These are phyloP conservation scores for Fusarium domesticum DNA, from an alignment of 2,329 filamentous ascomycete species.

Conservation along the genomic window DNA sequence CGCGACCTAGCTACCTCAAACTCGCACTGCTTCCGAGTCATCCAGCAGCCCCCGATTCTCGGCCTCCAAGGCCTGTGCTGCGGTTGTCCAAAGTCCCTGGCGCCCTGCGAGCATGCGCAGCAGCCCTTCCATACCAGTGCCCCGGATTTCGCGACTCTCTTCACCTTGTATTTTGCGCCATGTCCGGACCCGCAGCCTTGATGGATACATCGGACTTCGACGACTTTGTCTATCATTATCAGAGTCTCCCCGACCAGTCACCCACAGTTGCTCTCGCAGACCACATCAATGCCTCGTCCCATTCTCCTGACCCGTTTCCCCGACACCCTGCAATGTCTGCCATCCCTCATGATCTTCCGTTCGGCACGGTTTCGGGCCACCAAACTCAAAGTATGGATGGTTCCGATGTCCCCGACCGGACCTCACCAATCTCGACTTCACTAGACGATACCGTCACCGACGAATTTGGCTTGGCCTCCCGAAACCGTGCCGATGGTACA, in stretches of 20 bases:
- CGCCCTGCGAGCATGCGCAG: conserved; percentile 32
- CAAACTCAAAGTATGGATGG: conserved; percentile 35
- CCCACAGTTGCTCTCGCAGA: conserved; percentile 39
- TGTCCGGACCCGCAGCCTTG: conserved; percentile 28
- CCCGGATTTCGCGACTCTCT: conserved; percentile 25
- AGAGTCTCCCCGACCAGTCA: conserved; percentile 40
- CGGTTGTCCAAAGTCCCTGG: conserved; percentile 30
- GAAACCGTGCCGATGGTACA: conserved; percentile 49
- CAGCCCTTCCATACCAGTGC: conserved; percentile 26
- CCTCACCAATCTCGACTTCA: conserved; percentile 43
- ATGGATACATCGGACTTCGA: conserved; percentile 50
- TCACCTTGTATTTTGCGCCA: conserved; percentile 20
- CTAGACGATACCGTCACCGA: conserved; percentile 55
- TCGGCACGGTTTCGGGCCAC: conserved; percentile 24
- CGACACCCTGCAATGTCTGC: conserved; percentile 29
- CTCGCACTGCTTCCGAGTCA: conserved; percentile 7
- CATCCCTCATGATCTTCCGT: conserved; percentile 24
- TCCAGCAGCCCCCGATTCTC: conserved; percentile 7
- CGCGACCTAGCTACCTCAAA: conserved; percentile 1
- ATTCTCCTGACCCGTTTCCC: conserved; percentile 35
- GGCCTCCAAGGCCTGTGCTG: conserved; percentile 19
- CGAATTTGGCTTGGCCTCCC: conserved; percentile 54
- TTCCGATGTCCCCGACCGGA: conserved; percentile 46
- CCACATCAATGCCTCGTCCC: conserved; percentile 30
- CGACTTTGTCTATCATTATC: conserved; percentile 53